Evolutionary conservation across 805 yeast species (phyloP).

Genomic region (Priceomyces haplophilus): DNA sequence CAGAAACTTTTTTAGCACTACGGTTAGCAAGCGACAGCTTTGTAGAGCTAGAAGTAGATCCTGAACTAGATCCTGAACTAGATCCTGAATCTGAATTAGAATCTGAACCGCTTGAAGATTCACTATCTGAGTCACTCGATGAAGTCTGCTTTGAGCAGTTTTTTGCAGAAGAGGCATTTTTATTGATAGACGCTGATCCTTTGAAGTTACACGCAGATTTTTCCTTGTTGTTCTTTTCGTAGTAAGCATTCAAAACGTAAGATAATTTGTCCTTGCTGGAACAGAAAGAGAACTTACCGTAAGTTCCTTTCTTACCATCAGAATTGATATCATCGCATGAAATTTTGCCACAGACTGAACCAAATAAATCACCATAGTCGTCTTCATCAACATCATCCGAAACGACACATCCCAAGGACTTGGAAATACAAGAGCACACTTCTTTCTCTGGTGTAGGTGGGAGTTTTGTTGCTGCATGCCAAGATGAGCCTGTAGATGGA

Average conservation of each 20-base stretch:
- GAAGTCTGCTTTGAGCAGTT: slow-evolving; percentile 27
- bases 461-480: slow-evolving; percentile 39
- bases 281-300: slow-evolving; percentile 44
- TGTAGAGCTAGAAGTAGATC: slow-evolving; percentile 24
- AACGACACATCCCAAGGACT: slow-evolving; percentile 36
- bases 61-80: slow-evolving; percentile 18
- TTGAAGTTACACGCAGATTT: slow-evolving; percentile 35
- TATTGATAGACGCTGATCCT: slow-evolving; percentile 38
- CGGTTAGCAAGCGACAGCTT: slow-evolving; percentile 16
- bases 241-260: slow-evolving; percentile 40
- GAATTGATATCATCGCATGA: slow-evolving; percentile 34
- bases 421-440: slow-evolving; percentile 36
- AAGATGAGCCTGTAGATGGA: slow-evolving; percentile 30
- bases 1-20: slow-evolving; percentile 22
- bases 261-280: slow-evolving; percentile 32
- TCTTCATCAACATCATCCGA: slow-evolving; percentile 22
- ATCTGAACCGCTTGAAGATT: slow-evolving; percentile 18
- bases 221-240: slow-evolving; percentile 24
- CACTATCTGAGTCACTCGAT: slow-evolving; percentile 9
- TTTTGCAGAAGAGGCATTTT: slow-evolving; percentile 15
- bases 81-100: slow-evolving; percentile 22
- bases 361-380: slow-evolving; percentile 35
- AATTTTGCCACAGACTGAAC: slow-evolving; percentile 28
- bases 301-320: slow-evolving; percentile 38
- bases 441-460: slow-evolving; percentile 43